Evolutionary conservation across 139 green algal species (phyloP), one percentile per base, ranked within the genome.

Genomic region (Mychonastes homosphaera): DNA sequence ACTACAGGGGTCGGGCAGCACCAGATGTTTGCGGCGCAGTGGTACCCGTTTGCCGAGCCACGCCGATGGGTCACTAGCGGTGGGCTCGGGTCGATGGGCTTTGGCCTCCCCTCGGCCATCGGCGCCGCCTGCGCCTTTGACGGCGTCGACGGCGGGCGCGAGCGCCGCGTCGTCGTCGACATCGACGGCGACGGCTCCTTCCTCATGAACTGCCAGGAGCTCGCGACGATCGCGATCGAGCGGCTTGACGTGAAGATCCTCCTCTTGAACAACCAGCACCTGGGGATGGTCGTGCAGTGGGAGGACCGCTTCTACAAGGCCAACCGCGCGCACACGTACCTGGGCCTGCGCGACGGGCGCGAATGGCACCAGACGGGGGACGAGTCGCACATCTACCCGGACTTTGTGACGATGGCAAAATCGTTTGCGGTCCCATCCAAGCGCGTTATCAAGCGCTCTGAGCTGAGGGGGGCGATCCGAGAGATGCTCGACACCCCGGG

Each of bases 201-300:
- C 81, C 64, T 97, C 30, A 98, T 98, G 92, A 98, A 98, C 75
- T 77, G 77, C 47, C 78, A 87, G 77, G 91, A 99, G 83, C 74
- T 99, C 58, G 93, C 93, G 1, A 97, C 92, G 7, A 78, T 86
- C 19, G 73, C 70, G n/a, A 84, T 95, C 28, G 90, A 99, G 70
- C 74, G 87, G 67, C 75, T 99, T 52, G 79, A 91, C 39, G 79
- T 91, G 32, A 99, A 99, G 83, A 78, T 90, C 27, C 77, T 99
- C 71, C 88, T 99, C 62, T 73, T 99, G 15, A 99, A 99, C 84
- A 99, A 98, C 81, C 92, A 99, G 81, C 89, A 98, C 73, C 73
- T 99, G 63, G 92, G 93, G 63, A 99, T 99, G 93, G 93, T 99
- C 29, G 80, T 98, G 66, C 91, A 97, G 76, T 99, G 93, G 93